These are phyloP conservation scores for Lyophyllum semitale DNA, from an alignment of 768 basidiomycete species.

Conservation along the genomic window DNA sequence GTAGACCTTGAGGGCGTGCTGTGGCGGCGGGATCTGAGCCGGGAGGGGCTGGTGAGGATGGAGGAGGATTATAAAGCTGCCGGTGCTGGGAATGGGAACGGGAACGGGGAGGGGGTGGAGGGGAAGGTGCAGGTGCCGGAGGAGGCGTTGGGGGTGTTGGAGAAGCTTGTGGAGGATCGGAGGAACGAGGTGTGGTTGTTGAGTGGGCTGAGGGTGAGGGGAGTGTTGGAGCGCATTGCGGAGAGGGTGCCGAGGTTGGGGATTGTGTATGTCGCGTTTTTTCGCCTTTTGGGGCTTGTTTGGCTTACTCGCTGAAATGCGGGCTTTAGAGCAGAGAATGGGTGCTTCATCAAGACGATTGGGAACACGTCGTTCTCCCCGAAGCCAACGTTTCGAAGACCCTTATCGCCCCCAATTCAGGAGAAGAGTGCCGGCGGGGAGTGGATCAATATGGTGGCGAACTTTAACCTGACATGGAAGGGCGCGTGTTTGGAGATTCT, in stretches of 20 bases:
- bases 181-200: conserved; percentile 82
- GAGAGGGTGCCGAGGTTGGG: conserved; percentile 67
- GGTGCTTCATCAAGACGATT: conserved; percentile 75
- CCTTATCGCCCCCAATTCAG: neutral
- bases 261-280: conserved; percentile 57
- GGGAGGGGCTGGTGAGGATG: conserved; percentile 41
- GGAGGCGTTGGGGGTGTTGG: conserved; percentile 50
- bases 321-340: conserved; percentile 87
- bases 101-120: conserved; percentile 1
- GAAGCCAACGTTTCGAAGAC: neutral
- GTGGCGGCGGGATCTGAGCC: conserved; percentile 64
- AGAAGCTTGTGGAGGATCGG: conserved; percentile 58
- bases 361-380: conserved; percentile 5
- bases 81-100: conserved; percentile 7
- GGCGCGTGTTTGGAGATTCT: conserved; percentile 78
- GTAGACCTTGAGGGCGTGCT: conserved; percentile 81
- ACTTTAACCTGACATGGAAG: conserved; percentile 83
- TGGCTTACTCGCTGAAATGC: neutral
- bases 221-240: conserved; percentile 64
- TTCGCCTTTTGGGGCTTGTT: neutral
- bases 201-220: conserved; percentile 69
- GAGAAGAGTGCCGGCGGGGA: conserved; percentile 20
- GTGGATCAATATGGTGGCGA: conserved; percentile 84
- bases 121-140: conserved; percentile 30
- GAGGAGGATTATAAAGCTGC: conserved; percentile 30